Percentiles rank a stretch among this genome's conserved stretches.
Conservation (phyloP, 768 basidiomycete species). For the Boletus sp. region DNA sequence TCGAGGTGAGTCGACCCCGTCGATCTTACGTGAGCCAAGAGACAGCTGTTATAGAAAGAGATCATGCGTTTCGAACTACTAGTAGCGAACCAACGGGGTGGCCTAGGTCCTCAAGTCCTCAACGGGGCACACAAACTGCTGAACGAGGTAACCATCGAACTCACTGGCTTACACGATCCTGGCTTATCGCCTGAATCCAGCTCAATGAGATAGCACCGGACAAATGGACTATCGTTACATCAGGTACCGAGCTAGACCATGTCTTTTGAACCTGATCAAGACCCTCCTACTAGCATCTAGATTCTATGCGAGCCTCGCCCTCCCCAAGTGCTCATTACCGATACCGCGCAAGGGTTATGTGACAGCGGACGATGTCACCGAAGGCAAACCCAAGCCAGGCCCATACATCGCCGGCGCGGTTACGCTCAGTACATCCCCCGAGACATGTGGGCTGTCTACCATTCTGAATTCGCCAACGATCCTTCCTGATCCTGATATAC, state of each 20-base stretch:
- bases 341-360: constrained; percentile 58
- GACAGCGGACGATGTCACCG: constrained; percentile 61
- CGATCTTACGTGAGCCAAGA: background rate
- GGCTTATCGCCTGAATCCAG: constrained; percentile 10
- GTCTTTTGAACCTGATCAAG: background rate
- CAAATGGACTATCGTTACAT: constrained; percentile 82
- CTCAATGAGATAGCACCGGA: constrained; percentile 25
- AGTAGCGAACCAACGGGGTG: constrained; percentile 51
- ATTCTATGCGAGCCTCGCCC: constrained; percentile 64
- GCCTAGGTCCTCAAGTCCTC: constrained; percentile 51
- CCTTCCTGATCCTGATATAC: background rate
- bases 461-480: background rate
- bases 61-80: constrained; percentile 75
- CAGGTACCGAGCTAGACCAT: constrained; percentile 38
- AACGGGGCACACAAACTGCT: constrained; percentile 64
- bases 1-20: constrained; percentile 44
- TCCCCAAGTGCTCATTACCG: constrained; percentile 60
- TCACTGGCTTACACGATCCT: background rate
- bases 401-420: constrained; percentile 80
- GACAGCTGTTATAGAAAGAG: constrained; percentile 45
- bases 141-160: constrained; percentile 39
- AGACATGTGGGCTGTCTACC: constrained; percentile 45
- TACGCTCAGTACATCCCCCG: constrained; percentile 48
- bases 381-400: constrained; percentile 84
- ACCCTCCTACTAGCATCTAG: constrained; percentile 54